Percentiles rank a stretch among this genome's conserved stretches.
These are phyloP conservation scores for Brassica nigra DNA, from an alignment of 345 rosid species.

Conservation along the genomic window DNA sequence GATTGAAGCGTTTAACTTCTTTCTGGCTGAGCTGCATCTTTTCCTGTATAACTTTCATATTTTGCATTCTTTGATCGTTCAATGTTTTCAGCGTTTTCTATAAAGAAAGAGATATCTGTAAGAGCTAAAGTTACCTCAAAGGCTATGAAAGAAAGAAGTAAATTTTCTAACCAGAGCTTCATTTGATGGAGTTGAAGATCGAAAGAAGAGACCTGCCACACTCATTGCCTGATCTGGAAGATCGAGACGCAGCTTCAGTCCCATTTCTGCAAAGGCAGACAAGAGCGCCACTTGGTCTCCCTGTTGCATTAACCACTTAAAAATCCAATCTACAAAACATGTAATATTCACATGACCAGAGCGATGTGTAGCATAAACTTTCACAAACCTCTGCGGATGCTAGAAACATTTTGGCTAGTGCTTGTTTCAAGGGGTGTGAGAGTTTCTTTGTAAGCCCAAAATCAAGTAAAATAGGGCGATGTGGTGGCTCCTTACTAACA, in stretches of 20 bases:
- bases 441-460: slow-evolving; percentile 92
- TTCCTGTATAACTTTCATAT: slow-evolving; percentile 88
- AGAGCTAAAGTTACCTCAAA: too few species aligned
- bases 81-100: slow-evolving; percentile 75
- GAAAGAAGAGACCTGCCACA: slow-evolving; percentile 72
- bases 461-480: slow-evolving; percentile 89
- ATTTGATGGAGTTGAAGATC: slow-evolving; percentile 74
- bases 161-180: slow-evolving; percentile 70
- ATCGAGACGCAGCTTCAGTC: slow-evolving; percentile 76
- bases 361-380: slow-evolving; percentile 2
- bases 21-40: slow-evolving; percentile 79
- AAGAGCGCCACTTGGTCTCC: slow-evolving; percentile 96
- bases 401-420: slow-evolving; percentile 95
- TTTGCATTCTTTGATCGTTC: slow-evolving; percentile 68
- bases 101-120: slow-evolving; percentile 34
- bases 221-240: slow-evolving; percentile 95
- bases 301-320: slow-evolving; percentile 49
- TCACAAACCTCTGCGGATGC: slow-evolving; percentile 89
- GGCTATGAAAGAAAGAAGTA: slow-evolving; percentile 28
- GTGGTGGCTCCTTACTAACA: slow-evolving; percentile 85
- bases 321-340: not conserved
- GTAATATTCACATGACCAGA: not conserved
- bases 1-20: slow-evolving; percentile 94
- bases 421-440: slow-evolving; percentile 78
- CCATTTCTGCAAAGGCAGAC: slow-evolving; percentile 97